Base-by-base conservation (phyloP, 2,329 filamentous ascomycete genomes). In the Niveomyces coronatus region DNA sequence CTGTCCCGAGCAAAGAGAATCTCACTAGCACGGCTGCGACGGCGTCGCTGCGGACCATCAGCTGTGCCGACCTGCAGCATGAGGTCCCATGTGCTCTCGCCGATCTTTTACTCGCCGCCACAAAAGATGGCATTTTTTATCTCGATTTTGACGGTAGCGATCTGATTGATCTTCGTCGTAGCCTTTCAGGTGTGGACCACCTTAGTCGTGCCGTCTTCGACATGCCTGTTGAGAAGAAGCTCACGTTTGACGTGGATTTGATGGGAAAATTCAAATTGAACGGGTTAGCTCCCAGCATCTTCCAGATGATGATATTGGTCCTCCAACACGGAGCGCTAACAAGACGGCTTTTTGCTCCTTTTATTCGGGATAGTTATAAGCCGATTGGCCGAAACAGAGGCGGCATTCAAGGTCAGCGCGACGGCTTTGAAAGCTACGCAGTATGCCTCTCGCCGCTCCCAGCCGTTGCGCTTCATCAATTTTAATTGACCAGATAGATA, bases 351-450 rank as follows among this genome's bases (percentile, higher is more conserved):
- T n/a, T n/a, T n/a, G n/a, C n/a, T n/a, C n/a, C n/a, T 7, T 19
- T 10, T 17, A 7, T 17, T 29, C 5, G 27, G 17, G 23, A 22
- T 16, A 37, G 35, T 6, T 37, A 37, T 9, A 37, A 37, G 18
- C 35, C 26, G 10, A 9, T 37, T 16, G 18, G 35, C n/a, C 22
- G 26, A n/a, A 37, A 37, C 14, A 37, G 23, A 23, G 35, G 35
- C 11, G 35, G 35, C 6, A 30, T 37, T 15, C 4, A 30, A 13
- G 26, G 35, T 5, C 35, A 37, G n/a, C 26, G 14, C 13, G 35
- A 37, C 14, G 26, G 35, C 17, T 37, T 37, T 15, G 26, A 37
- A 30, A 37, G 35, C 35, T 37, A 37, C n/a, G 35, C 26, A 9
- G 26, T 30, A 30, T 3, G 26, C 17, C 7, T 15, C 6, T 5